These are phyloP conservation scores for Penicillium silybi DNA, from an alignment of 495 filamentous ascomycete species.

Conservation along the genomic window DNA sequence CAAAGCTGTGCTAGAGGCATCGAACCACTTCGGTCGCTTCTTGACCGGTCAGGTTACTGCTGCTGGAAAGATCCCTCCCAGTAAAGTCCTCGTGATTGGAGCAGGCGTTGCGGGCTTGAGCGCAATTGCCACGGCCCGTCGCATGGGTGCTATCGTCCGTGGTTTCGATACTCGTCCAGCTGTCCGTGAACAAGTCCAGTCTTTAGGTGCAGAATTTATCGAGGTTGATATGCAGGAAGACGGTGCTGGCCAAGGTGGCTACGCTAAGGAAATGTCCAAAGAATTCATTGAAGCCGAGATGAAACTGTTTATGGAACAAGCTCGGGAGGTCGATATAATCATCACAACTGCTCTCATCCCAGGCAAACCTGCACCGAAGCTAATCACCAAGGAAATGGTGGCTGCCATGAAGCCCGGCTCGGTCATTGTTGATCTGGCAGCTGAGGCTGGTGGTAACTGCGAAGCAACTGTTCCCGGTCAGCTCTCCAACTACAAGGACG, in stretches of 20 bases:
- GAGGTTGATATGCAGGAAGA: constrained; percentile 82
- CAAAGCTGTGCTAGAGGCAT: constrained; percentile 78
- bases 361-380: constrained; percentile 67
- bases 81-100: constrained; percentile 79
- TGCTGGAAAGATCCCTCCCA: constrained; percentile 76
- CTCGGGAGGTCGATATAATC: constrained; percentile 79
- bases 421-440: constrained; percentile 75
- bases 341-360: constrained; percentile 82
- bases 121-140: constrained; percentile 74
- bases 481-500: constrained; percentile 63
- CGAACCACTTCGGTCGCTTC: constrained; percentile 77
- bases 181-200: constrained; percentile 78
- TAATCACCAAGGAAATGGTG: constrained; percentile 76
- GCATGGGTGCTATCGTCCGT: constrained; percentile 78
- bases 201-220: constrained; percentile 77
- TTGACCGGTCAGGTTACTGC: constrained; percentile 80
- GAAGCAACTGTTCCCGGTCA: constrained; percentile 69
- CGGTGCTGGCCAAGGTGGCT: constrained; percentile 74
- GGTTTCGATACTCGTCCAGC: constrained; percentile 79
- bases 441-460: constrained; percentile 78
- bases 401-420: constrained; percentile 77
- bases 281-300: constrained; percentile 86
- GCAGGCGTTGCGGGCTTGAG: constrained; percentile 78
- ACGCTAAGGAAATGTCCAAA: constrained; percentile 84
- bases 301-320: constrained; percentile 80